A percentile compares a stretch with the other conserved stretches of the same genome.
These are phyloP conservation scores for Pseudozyma tsukubaensis DNA, from an alignment of 1,284 basidiomycete species.

Conservation along the genomic window DNA sequence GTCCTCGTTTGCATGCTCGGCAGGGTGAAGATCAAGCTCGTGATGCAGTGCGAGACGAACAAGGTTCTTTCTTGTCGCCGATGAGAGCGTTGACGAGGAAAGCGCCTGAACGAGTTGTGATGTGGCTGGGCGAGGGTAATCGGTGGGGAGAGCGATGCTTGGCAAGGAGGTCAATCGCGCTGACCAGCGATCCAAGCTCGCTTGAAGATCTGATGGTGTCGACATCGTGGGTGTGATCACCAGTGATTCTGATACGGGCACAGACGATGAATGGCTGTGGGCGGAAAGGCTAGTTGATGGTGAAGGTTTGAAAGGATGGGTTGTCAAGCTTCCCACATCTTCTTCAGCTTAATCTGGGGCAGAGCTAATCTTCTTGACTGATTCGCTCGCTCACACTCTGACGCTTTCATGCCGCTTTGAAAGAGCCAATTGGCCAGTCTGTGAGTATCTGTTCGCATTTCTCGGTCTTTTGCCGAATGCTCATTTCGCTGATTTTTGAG, in stretches of 20 bases:
- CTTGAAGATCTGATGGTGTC: constrained; percentile 24
- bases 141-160: constrained; percentile 91
- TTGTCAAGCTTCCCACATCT: no score
- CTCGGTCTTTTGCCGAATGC: constrained; percentile 9
- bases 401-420: constrained; percentile 1
- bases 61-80: constrained; percentile 54
- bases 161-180: constrained; percentile 76
- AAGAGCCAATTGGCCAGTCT: no score
- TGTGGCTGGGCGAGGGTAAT: constrained; percentile 85
- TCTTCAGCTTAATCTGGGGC: no score
- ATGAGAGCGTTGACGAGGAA: constrained; percentile 54
- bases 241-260: no score
- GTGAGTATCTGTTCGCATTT: background rate
- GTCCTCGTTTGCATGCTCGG: constrained; percentile 68
- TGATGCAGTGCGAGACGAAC: constrained; percentile 76
- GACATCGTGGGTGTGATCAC: constrained; percentile 13
- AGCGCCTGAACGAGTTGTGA: constrained; percentile 64
- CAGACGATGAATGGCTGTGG: no score
- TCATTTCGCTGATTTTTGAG: background rate
- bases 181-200: constrained; percentile 60
- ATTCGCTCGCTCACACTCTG: no score
- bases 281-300: background rate
- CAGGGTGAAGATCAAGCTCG: constrained; percentile 77
- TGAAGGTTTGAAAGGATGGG: background rate
- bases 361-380: background rate